A percentile compares a stretch with the other conserved stretches of the same genome.
phyloP scores from a whole-genome alignment of 306 rosid genomes.

The Benincasa hispida region DNA sequence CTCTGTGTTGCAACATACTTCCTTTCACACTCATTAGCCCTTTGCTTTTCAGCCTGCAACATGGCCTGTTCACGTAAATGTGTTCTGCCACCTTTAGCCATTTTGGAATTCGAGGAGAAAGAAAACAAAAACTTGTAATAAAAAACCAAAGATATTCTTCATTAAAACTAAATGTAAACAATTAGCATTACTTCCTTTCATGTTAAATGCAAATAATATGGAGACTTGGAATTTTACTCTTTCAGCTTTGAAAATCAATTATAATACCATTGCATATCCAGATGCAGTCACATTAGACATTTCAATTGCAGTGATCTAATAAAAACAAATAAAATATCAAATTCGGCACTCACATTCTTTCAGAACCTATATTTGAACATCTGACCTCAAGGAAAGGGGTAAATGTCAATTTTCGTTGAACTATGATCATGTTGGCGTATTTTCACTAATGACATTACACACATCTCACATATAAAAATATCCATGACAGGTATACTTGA shows the following conservation, averaged over 20 bases:
- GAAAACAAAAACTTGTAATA: not conserved
- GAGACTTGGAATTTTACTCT: not conserved
- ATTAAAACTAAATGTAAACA: not conserved
- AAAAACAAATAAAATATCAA: not conserved
- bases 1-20: slow-evolving; percentile 46
- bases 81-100: not conserved
- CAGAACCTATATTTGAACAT: not conserved
- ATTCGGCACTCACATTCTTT: not conserved
- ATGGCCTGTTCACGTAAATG: slow-evolving; percentile 33
- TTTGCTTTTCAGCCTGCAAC: slow-evolving; percentile 53
- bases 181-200: not conserved
- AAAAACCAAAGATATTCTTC: not conserved
- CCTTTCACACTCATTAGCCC: slow-evolving; percentile 59
- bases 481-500: not conserved
- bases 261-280: not conserved
- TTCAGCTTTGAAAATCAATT: not conserved
- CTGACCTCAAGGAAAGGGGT: not conserved
- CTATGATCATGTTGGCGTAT: not conserved
- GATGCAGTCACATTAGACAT: not conserved
- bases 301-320: not conserved
- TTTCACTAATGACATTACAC: not conserved
- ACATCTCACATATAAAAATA: not conserved
- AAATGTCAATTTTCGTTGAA: no score
- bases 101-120: slow-evolving; percentile 5
- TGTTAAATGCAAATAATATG: not conserved